Conservation (phyloP, 345 rosid genomes). For the Zanthoxylum bungeanum region DNA sequence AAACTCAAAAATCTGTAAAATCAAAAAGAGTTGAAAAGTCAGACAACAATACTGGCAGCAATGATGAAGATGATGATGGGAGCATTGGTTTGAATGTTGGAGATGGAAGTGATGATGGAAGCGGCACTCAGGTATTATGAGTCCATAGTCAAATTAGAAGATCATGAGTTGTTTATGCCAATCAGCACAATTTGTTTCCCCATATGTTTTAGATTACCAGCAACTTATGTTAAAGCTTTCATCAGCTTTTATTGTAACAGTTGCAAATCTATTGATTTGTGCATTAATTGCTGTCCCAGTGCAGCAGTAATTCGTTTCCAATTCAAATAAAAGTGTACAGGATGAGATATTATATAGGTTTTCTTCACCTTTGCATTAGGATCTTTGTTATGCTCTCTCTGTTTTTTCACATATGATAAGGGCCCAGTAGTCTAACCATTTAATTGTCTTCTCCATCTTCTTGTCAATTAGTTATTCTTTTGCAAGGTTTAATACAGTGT, state of each 20-base stretch:
- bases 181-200: neutral
- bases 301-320: neutral
- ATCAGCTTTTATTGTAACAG: neutral
- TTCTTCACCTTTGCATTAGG: neutral
- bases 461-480: neutral
- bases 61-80: constrained; percentile 26
- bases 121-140: constrained; percentile 45
- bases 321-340: neutral
- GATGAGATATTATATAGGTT: neutral
- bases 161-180: neutral
- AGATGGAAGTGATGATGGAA: constrained; percentile 49
- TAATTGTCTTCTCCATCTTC: neutral
- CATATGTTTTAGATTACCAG: neutral
- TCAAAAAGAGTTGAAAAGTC: constrained; percentile 35
- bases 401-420: neutral
- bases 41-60: constrained; percentile 27
- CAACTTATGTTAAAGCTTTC: neutral
- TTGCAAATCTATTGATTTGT: neutral
- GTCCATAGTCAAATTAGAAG: neutral
- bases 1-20: constrained; percentile 39
- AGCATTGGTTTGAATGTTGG: constrained; percentile 35
- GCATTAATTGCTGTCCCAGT: neutral
- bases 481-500: neutral
- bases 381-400: neutral
- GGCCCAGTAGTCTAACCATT: neutral